phyloP scores from a whole-genome alignment of 495 filamentous ascomycete species.

The Letharia lupina region DNA sequence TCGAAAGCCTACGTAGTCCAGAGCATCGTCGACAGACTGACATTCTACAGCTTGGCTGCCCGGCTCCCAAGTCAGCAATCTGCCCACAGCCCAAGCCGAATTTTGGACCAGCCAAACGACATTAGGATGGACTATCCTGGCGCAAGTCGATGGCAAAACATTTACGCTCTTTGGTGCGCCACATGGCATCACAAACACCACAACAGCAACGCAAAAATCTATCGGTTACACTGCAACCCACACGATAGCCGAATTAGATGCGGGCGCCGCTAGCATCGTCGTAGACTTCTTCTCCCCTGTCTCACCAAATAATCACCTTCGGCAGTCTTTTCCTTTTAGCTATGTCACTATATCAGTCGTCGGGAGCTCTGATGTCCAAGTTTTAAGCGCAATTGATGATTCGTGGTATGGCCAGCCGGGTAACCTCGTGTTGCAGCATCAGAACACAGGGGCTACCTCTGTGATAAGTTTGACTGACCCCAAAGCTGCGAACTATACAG shows the following conservation, averaged over 20 bases:
- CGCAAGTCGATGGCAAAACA: slow-evolving; percentile 38
- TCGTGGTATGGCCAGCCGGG: slow-evolving; percentile 38
- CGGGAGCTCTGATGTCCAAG: slow-evolving; percentile 31
- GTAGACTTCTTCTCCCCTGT: slow-evolving; percentile 73
- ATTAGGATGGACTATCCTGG: slow-evolving; percentile 42
- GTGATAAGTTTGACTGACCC: slow-evolving; percentile 29
- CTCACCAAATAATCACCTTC: slow-evolving; percentile 72
- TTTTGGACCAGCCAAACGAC: slow-evolving; percentile 43
- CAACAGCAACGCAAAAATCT: slow-evolving; percentile 33
- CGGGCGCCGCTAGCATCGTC: slow-evolving; percentile 34
- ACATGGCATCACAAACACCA: slow-evolving; percentile 25
- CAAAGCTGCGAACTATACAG: slow-evolving; percentile 26
- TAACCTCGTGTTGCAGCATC: slow-evolving; percentile 27
- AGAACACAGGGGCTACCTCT: slow-evolving; percentile 26
- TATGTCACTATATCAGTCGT: slow-evolving; percentile 63
- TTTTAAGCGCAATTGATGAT: slow-evolving; percentile 44
- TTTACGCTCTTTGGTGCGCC: slow-evolving; percentile 44
- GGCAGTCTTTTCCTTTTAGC: slow-evolving; percentile 74
- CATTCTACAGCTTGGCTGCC: slow-evolving; percentile 38
- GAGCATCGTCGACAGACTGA: neutral
- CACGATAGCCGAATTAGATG: slow-evolving; percentile 37
- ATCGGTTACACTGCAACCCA: slow-evolving; percentile 42
- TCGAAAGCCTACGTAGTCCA: neutral
- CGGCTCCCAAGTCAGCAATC: slow-evolving; percentile 29
- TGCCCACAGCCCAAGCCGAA: slow-evolving; percentile 38